These are phyloP conservation scores for Alternaria longipes DNA, from an alignment of 2,329 filamentous ascomycete species.

Conservation along the genomic window DNA sequence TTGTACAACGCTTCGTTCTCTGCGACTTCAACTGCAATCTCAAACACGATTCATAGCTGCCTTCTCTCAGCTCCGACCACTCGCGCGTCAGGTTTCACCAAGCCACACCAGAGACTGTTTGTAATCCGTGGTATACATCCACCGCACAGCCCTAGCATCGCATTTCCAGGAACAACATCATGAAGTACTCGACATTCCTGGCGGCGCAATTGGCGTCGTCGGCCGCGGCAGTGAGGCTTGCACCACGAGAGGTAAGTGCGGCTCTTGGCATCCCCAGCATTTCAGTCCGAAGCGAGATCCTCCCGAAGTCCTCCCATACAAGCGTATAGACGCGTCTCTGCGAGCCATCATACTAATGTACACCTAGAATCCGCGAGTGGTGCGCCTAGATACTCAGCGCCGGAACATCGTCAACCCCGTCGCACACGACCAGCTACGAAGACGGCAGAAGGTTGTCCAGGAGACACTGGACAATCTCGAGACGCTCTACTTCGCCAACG, in stretches of 20 bases:
- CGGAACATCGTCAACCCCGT: conserved; percentile 57
- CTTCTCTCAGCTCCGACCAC: conserved; percentile 19
- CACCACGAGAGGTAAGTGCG: conserved; percentile 46
- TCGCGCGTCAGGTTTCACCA: conserved; percentile 24
- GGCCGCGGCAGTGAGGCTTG: conserved; percentile 40
- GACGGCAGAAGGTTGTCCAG: conserved; percentile 54
- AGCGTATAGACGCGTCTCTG: conserved; percentile 1
- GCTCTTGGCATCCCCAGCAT: conserved; percentile 34
- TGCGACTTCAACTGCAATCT: conserved; percentile 1
- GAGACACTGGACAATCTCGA: conserved; percentile 65
- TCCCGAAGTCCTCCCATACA: conserved; percentile 11
- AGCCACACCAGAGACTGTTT: conserved; percentile 10
- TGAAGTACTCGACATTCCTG: conserved; percentile 45
- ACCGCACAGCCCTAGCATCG: not conserved
- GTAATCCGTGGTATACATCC: conserved; percentile 21
- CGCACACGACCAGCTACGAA: conserved; percentile 57
- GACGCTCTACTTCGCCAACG: conserved; percentile 68
- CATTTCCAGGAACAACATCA: conserved; percentile 15
- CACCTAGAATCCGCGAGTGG: conserved; percentile 54
- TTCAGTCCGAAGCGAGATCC: conserved; percentile 26
- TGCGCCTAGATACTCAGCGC: conserved; percentile 62
- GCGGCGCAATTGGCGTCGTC: conserved; percentile 42
- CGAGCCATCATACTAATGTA: conserved; percentile 20
- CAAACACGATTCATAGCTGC: conserved; percentile 7
- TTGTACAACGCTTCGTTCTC: conserved; percentile 1